These are phyloP conservation scores for Gossypium raimondii DNA, from an alignment of 345 rosid species.

Conservation along the genomic window DNA sequence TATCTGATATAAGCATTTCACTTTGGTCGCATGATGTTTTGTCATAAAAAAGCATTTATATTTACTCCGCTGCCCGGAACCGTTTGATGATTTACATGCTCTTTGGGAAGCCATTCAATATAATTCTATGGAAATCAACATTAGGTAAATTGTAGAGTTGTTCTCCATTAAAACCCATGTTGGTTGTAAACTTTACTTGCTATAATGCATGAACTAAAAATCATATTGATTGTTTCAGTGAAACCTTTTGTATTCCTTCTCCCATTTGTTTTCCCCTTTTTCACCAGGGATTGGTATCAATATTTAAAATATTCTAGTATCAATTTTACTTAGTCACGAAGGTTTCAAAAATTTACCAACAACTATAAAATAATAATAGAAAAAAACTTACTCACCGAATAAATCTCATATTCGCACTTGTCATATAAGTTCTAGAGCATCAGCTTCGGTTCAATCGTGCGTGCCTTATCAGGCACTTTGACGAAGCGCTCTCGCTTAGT, in stretches of 20 bases:
- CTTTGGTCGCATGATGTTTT: background rate
- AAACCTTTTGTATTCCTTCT: background rate
- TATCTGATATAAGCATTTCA: background rate
- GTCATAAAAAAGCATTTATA: background rate
- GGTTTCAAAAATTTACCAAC: too few relatives aligned
- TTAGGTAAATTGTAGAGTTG: constrained; percentile 23
- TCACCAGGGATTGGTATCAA: too few relatives aligned
- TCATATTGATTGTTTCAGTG: background rate
- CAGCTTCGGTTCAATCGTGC: too few relatives aligned
- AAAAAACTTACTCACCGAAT: too few relatives aligned
- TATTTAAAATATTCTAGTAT: too few relatives aligned
- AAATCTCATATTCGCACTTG: background rate
- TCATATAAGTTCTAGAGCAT: background rate
- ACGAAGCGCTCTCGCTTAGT: too few relatives aligned
- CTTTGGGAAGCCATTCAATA: constrained; percentile 2
- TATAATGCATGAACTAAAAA: constrained; percentile 13
- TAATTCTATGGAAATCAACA: constrained; percentile 13
- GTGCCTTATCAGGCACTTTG: too few relatives aligned
- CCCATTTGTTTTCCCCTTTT: background rate
- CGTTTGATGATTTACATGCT: background rate
- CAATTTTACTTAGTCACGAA: too few relatives aligned
- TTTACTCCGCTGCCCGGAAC: constrained; percentile 2
- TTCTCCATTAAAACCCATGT: background rate
- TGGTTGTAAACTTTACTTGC: constrained; percentile 18
- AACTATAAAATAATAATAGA: too few relatives aligned